These are phyloP conservation scores for Eragrostis tef DNA, from an alignment of 202 grass and related monocot species.

Conservation along the genomic window DNA sequence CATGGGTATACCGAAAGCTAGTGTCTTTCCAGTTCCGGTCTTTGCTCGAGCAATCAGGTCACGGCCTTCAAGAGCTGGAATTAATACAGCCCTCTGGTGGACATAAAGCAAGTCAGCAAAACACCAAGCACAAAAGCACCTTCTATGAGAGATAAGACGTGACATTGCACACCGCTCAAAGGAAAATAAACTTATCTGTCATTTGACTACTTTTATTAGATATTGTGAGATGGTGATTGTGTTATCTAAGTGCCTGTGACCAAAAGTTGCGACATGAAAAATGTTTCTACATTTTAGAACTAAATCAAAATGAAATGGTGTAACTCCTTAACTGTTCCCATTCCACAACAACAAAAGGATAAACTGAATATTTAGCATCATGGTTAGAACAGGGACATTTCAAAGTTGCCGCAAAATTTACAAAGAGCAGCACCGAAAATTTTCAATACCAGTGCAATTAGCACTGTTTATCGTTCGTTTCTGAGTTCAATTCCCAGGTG, in stretches of 20 bases:
- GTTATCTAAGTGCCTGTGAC: too few species aligned
- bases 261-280: too few species aligned
- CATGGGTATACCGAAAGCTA: conserved; percentile 97
- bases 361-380: too few species aligned
- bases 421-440: neutral
- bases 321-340: too few species aligned
- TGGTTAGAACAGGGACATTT: neutral
- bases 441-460: neutral
- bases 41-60: conserved; percentile 97
- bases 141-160: neutral
- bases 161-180: too few species aligned
- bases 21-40: conserved; percentile 93
- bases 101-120: conserved; percentile 42
- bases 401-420: neutral
- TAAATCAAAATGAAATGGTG: too few species aligned
- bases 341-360: too few species aligned
- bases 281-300: too few species aligned
- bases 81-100: conserved; percentile 83
- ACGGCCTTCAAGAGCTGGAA: conserved; percentile 85
- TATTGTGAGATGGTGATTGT: too few species aligned
- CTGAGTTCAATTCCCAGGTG: neutral
- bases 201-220: too few species aligned
- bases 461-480: neutral
- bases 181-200: too few species aligned
- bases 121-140: neutral